Percentiles rank a stretch among this genome's conserved stretches.
Evolutionary conservation across 1,139 yeast genomes (phyloP).

Genomic region (Barnettozyma hawaiiensis): DNA sequence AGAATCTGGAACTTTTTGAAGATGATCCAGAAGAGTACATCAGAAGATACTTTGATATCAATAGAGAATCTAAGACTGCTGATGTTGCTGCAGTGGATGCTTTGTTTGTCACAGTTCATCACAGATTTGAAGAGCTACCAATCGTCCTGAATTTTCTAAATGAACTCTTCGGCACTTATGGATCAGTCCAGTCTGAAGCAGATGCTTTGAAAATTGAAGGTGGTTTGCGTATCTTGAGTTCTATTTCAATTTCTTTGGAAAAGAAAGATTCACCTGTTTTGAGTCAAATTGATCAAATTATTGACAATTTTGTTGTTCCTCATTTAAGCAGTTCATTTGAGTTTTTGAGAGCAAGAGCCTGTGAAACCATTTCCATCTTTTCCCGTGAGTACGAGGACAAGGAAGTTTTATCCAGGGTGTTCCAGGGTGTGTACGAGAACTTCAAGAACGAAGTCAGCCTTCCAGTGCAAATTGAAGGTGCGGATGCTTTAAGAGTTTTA

Average conservation of each 20-base stretch:
- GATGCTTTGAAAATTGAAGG: slow-evolving; percentile 78
- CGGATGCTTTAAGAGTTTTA: slow-evolving; percentile 80
- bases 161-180: slow-evolving; percentile 41
- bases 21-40: slow-evolving; percentile 73
- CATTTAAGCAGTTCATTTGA: slow-evolving; percentile 56
- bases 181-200: slow-evolving; percentile 31
- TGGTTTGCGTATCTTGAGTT: slow-evolving; percentile 70
- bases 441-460: slow-evolving; percentile 38
- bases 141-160: slow-evolving; percentile 43
- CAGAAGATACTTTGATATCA: slow-evolving; percentile 62
- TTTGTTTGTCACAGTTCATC: slow-evolving; percentile 43
- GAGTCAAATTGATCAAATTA: slow-evolving; percentile 64
- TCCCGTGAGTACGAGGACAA: slow-evolving; percentile 47
- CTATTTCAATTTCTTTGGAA: slow-evolving; percentile 50
- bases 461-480: slow-evolving; percentile 83
- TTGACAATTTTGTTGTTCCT: slow-evolving; percentile 63
- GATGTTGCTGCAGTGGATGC: slow-evolving; percentile 82
- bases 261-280: slow-evolving; percentile 48
- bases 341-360: slow-evolving; percentile 78
- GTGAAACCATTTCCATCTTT: slow-evolving; percentile 68
- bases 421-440: slow-evolving; percentile 46
- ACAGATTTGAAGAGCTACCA: slow-evolving; percentile 43
- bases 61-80: slow-evolving; percentile 67
- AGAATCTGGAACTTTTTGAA: slow-evolving; percentile 56
- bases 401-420: slow-evolving; percentile 51